Evolutionary conservation across 768 basidiomycete genomes (phyloP).

Genomic region (Panellus pusillus): DNA sequence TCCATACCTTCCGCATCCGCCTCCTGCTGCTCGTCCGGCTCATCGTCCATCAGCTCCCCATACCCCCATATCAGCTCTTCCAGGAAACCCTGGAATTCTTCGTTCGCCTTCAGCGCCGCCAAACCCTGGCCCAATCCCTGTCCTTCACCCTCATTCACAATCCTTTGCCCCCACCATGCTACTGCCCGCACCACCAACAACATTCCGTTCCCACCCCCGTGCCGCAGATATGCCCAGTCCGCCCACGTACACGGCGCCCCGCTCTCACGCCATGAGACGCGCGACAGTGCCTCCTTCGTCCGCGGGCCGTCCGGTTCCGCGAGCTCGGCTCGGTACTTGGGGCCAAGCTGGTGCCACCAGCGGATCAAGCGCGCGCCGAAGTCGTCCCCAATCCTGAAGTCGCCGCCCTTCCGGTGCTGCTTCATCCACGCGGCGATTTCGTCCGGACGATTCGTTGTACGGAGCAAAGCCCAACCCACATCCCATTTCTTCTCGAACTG

Average conservation of each 20-base stretch:
- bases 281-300: not conserved
- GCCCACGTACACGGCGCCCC: not conserved
- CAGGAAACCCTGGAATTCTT: not conserved
- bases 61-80: not conserved
- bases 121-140: not conserved
- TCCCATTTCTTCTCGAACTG: not conserved
- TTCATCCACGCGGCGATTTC: slow-evolving; percentile 1
- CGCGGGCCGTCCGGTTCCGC: too few relatives aligned
- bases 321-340: not conserved
- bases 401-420: not conserved
- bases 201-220: not conserved
- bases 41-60: not conserved
- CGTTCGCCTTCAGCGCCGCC: not conserved
- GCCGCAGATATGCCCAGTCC: not conserved
- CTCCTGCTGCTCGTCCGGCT: not conserved
- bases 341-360: slow-evolving; percentile 6
- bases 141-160: not conserved
- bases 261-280: not conserved
- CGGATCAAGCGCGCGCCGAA: not conserved
- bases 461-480: not conserved
- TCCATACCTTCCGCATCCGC: too few relatives aligned
- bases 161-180: slow-evolving; percentile 7
- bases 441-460: not conserved
- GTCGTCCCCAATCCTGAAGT: not conserved
- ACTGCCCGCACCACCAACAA: not conserved